Base-by-base conservation (phyloP, 2,329 filamentous ascomycete genomes). In the Nemania sp. region DNA sequence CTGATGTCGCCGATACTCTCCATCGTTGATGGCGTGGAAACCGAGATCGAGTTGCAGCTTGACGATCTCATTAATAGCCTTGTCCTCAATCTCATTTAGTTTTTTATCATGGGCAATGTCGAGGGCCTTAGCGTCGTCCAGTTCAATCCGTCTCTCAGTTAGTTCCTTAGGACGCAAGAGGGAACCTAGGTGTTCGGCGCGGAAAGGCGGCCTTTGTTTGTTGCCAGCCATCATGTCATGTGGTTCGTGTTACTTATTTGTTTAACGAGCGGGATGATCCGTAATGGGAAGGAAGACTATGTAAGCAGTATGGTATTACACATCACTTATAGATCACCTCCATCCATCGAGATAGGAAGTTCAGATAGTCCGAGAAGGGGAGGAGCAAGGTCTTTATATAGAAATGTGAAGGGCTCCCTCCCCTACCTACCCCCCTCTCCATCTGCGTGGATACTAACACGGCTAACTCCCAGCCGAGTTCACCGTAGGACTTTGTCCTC, bases 121-220 rank as follows among this genome's bases (percentile, higher is more conserved):
- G 15, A 80, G 70, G 15, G 79, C 79, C 64, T 81, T 80, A 58
- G 77, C 76, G 26, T 77, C 73, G 55, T 81, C 79, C 38, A 82
- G 76, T 61, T 77, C 73, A 68, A 88, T 83, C 72, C 91, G 89
- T 71, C 87, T 87, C 62, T 89, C 84, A 26, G 90, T 82, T 61
- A 93, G 83, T 67, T 86, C 82, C 71, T 89, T 81, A 5, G 91
- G 91, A 11, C 92, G 89, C 54, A 93, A 87, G 35, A 93, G 83
- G 5, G 90, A 93, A 73, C 91, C 92, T 72, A 93, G 83, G 76
- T 93, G 91, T 83, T 93, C 92, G 56, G 92, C 92, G 72, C 91
- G 86, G 83, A 92, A 93, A 52, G 91, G 92, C 3, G 82, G 82
- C n/a, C 72, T 69, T 69, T 76, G 77, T 72, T 77, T 79, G 64